Evolutionary conservation across 202 grass and related monocot species (phyloP), one percentile per base, ranked within the genome.

Genomic region (Bolboschoenoplectus hybrid): DNA sequence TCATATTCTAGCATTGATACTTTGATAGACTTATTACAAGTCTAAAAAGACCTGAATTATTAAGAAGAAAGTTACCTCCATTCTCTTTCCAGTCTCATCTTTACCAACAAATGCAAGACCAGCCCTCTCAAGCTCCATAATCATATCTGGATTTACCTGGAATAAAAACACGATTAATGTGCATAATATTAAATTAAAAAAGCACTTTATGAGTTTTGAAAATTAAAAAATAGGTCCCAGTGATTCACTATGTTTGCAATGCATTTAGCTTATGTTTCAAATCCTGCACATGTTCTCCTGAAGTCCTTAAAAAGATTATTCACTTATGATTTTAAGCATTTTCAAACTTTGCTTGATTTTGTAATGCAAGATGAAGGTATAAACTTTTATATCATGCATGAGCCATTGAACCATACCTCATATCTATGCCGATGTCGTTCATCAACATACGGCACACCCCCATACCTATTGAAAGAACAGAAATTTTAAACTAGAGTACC

Each of bases 61-160:
- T 70, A 39, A 53, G 56, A 35, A n/a, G 4, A 66, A 58, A 78
- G 41, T 10, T 84, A 90, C 91, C 86, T 90, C 91, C 88, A 90
- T 90, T 38, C 87, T 82, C 52, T 87, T 86, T 82, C 87, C 87
- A 14, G 79, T 85, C 86, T 91, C 87, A 72, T 91, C 83, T 67
- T 47, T 89, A 41, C 89, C 83, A 2, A 94, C 92, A 80, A 91
- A 91, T 70, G 74, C 67, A 19, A 86, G 69, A 82, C 89, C 92
- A 67, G 80, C 87, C 50, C 60, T 84, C 89, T 88, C 85, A 39
- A 94, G 74, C 46, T 91, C 89, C 40, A 39, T 11, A 80, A 88
- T 82, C 89, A 91, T 89, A 32, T 77, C 72, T 61, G 89, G 89
- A 81, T 91, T 94, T 6, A 91, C 92, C 92, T 94, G 51, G 3